A percentile compares a stretch with the other conserved stretches of the same genome.
Conservation (phyloP, 768 basidiomycete species). For the Clitopilus hobsonii region DNA sequence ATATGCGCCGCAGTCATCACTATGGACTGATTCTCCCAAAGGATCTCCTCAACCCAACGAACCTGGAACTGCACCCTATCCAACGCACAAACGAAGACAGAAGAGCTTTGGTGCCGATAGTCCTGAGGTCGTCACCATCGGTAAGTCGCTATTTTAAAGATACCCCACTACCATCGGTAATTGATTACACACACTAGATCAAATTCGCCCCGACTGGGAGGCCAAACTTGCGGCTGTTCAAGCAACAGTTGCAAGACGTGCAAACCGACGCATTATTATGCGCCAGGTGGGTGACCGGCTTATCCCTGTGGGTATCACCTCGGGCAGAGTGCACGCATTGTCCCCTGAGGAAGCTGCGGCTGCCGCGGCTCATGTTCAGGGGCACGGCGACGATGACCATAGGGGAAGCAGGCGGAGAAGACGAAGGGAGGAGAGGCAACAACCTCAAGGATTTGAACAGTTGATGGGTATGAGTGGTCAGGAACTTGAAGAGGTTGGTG, state of each 20-base stretch:
- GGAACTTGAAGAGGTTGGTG: constrained; percentile 85
- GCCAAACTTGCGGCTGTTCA: constrained; percentile 90
- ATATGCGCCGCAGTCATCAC: constrained; percentile 17
- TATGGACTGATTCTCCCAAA: constrained; percentile 51
- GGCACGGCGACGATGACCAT: constrained; percentile 21
- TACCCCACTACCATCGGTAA: background rate
- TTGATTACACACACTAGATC: constrained; percentile 55
- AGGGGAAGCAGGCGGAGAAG: constrained; percentile 29
- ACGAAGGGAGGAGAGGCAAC: constrained; percentile 44
- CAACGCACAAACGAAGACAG: constrained; percentile 67
- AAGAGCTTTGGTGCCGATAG: constrained; percentile 86
- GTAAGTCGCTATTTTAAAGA: constrained; percentile 34
- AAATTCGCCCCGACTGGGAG: constrained; percentile 98
- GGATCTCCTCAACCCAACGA: constrained; percentile 36
- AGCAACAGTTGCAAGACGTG: constrained; percentile 92
- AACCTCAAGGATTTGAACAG: constrained; percentile 58
- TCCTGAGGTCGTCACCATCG: constrained; percentile 88
- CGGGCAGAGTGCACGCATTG: constrained; percentile 73
- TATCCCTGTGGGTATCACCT: constrained; percentile 94
- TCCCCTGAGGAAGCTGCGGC: constrained; percentile 51
- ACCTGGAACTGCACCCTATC: constrained; percentile 25
- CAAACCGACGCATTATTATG: constrained; percentile 96
- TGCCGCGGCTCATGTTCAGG: constrained; percentile 11
- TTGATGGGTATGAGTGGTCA: constrained; percentile 77
- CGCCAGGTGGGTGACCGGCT: constrained; percentile 96